Evolutionary conservation across 306 rosid genomes (phyloP).

Genomic region (Vachellia collinsii): DNA sequence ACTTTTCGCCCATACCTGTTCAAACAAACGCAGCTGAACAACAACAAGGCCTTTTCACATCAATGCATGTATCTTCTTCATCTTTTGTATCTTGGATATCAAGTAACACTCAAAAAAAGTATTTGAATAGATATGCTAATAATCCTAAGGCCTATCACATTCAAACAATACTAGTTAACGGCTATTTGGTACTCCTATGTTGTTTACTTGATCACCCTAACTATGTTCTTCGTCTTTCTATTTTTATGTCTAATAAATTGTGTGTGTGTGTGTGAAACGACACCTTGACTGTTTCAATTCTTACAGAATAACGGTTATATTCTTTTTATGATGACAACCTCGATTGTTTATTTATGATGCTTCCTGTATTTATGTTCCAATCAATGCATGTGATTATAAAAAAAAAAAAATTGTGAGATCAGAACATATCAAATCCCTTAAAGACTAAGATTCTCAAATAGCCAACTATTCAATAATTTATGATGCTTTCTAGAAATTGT

Average conservation of each 20-base stretch:
- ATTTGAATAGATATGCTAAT: background rate
- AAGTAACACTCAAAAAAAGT: background rate
- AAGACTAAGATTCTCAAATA: background rate
- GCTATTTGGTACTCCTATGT: background rate
- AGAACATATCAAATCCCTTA: background rate
- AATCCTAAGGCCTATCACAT: background rate
- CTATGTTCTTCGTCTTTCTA: background rate
- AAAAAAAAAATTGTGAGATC: background rate
- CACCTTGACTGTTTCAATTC: background rate
- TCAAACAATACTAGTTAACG: background rate
- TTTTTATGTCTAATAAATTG: background rate
- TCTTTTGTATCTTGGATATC: background rate
- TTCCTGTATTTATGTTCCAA: background rate
- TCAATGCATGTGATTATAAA: background rate
- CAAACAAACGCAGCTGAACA: constrained; percentile 10
- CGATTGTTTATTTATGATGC: background rate
- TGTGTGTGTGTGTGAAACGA: background rate
- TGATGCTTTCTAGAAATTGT: constrained; percentile 32
- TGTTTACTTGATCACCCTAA: no score
- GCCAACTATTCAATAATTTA: background rate
- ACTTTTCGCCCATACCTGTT: constrained; percentile 22
- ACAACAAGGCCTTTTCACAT: background rate
- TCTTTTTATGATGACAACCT: background rate
- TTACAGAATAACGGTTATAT: background rate
- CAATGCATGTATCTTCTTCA: background rate